A percentile compares a stretch with the other conserved stretches of the same genome.
Evolutionary conservation across 148 eudicot species (phyloP).

Genomic region (Heliosperma pusillum): DNA sequence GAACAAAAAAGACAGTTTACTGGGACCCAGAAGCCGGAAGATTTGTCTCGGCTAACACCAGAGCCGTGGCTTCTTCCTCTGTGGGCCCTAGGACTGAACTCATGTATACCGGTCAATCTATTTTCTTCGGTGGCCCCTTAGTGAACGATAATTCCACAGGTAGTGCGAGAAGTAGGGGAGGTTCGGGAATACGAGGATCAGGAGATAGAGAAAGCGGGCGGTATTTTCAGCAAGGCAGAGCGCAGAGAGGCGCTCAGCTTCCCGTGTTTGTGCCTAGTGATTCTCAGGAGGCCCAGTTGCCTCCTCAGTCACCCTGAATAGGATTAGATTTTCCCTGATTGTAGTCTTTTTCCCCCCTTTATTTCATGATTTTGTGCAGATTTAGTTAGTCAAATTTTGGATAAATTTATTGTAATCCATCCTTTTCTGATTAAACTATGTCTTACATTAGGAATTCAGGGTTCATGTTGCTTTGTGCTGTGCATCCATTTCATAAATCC

Average conservation of each 20-base stretch:
- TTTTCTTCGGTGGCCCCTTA: conserved; percentile 82
- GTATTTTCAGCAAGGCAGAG: conserved; percentile 59
- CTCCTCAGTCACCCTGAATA: conserved; percentile 43
- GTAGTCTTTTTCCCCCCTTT: not conserved
- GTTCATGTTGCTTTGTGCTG: not conserved
- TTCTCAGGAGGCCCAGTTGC: conserved; percentile 44
- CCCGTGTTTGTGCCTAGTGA: conserved; percentile 90
- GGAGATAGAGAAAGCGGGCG: conserved; percentile 29
- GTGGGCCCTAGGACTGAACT: conserved; percentile 49
- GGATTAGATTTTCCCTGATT: conserved; percentile 20
- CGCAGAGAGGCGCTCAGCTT: conserved; percentile 83
- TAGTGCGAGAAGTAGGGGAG: conserved; percentile 31
- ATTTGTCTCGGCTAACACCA: conserved; percentile 56
- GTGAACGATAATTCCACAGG: conserved; percentile 41
- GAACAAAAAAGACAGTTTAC: conserved; percentile 47
- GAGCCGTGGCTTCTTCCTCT: conserved; percentile 40
- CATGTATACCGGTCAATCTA: conserved; percentile 67
- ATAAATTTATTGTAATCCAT: conserved; percentile 15
- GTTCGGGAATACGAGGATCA: conserved; percentile 19
- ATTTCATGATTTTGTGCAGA: conserved; percentile 25
- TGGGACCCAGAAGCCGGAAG: conserved; percentile 91
- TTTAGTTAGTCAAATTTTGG: conserved; percentile 21
- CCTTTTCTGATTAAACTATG: not conserved
- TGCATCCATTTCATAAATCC: not conserved
- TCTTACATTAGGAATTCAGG: not conserved